phyloP scores from a whole-genome alignment of 805 yeast genomes.

The Kodamaea nitidulidarum region DNA sequence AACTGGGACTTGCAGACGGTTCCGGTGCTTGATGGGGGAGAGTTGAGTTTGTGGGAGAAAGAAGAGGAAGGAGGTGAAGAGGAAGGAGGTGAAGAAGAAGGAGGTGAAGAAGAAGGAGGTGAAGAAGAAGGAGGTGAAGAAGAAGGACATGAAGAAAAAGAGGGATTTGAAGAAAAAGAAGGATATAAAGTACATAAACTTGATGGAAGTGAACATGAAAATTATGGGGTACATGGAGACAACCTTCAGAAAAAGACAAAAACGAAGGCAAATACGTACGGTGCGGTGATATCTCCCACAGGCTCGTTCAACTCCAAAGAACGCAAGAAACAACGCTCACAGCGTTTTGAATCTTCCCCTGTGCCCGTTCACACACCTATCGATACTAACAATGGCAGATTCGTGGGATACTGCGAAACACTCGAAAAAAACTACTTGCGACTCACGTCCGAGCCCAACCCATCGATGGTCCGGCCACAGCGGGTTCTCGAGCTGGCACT shows the following conservation, averaged over 20 bases:
- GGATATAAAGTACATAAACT: no score
- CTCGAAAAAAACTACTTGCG: constrained; percentile 80
- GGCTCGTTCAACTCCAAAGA: constrained; percentile 23
- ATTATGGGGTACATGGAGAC: no score
- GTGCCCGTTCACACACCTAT: not conserved
- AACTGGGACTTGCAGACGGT: constrained; percentile 52
- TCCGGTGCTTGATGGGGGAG: constrained; percentile 38
- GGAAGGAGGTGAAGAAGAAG: not conserved
- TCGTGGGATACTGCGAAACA: constrained; percentile 59
- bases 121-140: not conserved
- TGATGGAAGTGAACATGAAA: not conserved
- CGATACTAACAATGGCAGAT: constrained; percentile 5
- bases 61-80: not conserved
- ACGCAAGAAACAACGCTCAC: constrained; percentile 42
- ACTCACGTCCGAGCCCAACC: constrained; percentile 88
- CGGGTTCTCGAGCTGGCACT: constrained; percentile 56
- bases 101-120: no score
- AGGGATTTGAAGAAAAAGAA: no score
- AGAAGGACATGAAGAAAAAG: not conserved
- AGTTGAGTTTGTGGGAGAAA: constrained; percentile 10
- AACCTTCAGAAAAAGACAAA: no score
- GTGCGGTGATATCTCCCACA: not conserved
- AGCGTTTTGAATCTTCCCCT: constrained; percentile 41
- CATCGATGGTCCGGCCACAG: constrained; percentile 74
- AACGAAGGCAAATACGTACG: no score